These are phyloP conservation scores for Kingdonia uniflora DNA, from an alignment of 164 flowering plant species.

Conservation along the genomic window DNA sequence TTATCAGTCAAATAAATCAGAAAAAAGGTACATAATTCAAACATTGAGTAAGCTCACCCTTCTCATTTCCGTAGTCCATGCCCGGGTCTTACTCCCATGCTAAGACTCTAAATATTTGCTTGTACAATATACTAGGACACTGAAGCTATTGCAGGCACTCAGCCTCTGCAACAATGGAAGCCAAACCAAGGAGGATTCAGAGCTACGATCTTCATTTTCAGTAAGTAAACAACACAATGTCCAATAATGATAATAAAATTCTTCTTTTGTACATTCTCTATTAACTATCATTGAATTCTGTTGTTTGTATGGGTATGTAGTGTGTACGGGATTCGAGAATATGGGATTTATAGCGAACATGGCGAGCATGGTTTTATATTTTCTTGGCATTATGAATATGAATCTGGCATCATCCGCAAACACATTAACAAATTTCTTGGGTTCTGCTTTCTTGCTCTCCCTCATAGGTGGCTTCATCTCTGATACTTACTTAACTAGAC, in stretches of 20 bases:
- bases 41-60: too few species aligned
- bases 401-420: slow-evolving; percentile 25
- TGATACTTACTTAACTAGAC: slow-evolving; percentile 35
- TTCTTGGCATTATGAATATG: slow-evolving; percentile 26
- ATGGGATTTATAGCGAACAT: slow-evolving; percentile 51
- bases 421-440: slow-evolving; percentile 46
- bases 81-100: too few species aligned
- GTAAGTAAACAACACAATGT: background rate
- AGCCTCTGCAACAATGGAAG: slow-evolving; percentile 4
- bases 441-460: slow-evolving; percentile 40
- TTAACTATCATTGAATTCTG: background rate
- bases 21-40: too few species aligned
- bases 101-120: too few species aligned
- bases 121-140: slow-evolving; percentile 2
- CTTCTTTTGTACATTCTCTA: background rate
- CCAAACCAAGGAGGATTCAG: slow-evolving; percentile 8
- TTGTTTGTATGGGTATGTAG: slow-evolving; percentile 13
- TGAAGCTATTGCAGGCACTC: slow-evolving; percentile 1
- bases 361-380: slow-evolving; percentile 37
- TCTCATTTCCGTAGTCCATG: too few species aligned
- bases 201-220: slow-evolving; percentile 3
- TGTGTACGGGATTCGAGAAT: slow-evolving; percentile 28
- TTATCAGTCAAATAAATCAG: too few species aligned
- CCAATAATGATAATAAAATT: too few species aligned
- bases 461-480: slow-evolving; percentile 51